A percentile compares a stretch with the other conserved stretches of the same genome.
phyloP scores from a whole-genome alignment of 2,329 filamentous ascomycete species.

The Penicillium sp. region DNA sequence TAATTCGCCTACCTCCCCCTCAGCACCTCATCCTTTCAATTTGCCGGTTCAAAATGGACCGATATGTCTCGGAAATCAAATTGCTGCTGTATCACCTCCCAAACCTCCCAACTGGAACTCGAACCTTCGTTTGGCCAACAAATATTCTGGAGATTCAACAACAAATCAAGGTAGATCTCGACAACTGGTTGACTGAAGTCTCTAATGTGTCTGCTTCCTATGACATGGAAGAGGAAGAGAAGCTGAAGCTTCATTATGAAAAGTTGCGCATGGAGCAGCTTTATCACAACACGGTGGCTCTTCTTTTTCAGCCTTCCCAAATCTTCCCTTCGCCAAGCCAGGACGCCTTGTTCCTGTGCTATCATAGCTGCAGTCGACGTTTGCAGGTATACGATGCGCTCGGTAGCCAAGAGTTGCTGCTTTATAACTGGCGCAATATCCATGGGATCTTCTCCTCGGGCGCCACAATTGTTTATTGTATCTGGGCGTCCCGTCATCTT shows the following conservation, averaged over 20 bases:
- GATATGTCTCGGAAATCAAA: constrained; percentile 30
- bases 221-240: constrained; percentile 7
- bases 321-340: constrained; percentile 32
- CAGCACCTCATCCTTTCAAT: constrained; percentile 25
- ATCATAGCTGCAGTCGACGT: constrained; percentile 27
- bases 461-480: constrained; percentile 42
- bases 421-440: constrained; percentile 40
- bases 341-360: constrained; percentile 33
- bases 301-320: constrained; percentile 43
- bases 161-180: constrained; percentile 22
- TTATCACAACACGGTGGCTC: constrained; percentile 36
- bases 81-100: constrained; percentile 31
- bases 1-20: constrained; percentile 7
- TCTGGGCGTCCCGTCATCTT: constrained; percentile 38
- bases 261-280: constrained; percentile 34
- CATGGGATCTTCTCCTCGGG: constrained; percentile 44
- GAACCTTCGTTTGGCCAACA: constrained; percentile 22
- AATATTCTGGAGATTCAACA: constrained; percentile 19
- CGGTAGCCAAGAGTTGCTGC: constrained; percentile 32
- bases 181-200: constrained; percentile 21
- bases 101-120: constrained; percentile 5
- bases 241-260: constrained; percentile 6
- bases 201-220: neutral
- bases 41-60: constrained; percentile 30
- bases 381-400: constrained; percentile 36